Conservation (phyloP, 148 eudicot species). For the Persicaria tinctoria region DNA sequence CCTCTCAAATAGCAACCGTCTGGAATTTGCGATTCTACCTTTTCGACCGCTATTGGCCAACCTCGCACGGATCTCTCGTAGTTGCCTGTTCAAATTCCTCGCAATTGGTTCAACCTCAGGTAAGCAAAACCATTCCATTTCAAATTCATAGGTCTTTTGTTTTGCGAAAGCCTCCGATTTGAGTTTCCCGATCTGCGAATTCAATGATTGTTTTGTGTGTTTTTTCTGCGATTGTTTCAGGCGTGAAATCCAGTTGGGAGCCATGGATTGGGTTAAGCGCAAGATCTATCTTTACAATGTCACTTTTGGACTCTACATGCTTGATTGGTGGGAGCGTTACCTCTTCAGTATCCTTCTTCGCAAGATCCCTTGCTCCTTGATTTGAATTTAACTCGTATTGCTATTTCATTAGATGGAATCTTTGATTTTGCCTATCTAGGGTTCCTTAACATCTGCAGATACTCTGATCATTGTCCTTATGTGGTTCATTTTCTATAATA, state of each 20-base stretch:
- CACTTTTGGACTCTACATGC: constrained; percentile 16
- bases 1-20: not conserved
- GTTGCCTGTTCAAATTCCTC: not conserved
- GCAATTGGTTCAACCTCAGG: not conserved
- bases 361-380: not conserved
- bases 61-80: not conserved
- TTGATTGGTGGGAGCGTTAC: constrained; percentile 19
- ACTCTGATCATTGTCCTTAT: constrained; percentile 14
- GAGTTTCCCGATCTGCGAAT: not conserved
- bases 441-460: constrained; percentile 13
- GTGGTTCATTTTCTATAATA: constrained; percentile 20
- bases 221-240: not conserved
- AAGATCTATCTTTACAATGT: constrained; percentile 15
- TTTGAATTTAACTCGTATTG: not conserved
- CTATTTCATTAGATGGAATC: not conserved
- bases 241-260: not conserved
- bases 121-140: not conserved
- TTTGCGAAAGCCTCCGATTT: not conserved
- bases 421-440: not conserved
- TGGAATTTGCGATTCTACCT: not conserved
- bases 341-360: constrained; percentile 16
- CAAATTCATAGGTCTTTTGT: not conserved
- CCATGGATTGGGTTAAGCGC: constrained; percentile 13
- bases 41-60: not conserved
- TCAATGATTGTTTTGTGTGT: not conserved